Percentiles rank a stretch among this genome's conserved stretches.
These are phyloP conservation scores for Suhomyces xylopsoci DNA, from an alignment of 805 yeast genomes.

Conservation along the genomic window DNA sequence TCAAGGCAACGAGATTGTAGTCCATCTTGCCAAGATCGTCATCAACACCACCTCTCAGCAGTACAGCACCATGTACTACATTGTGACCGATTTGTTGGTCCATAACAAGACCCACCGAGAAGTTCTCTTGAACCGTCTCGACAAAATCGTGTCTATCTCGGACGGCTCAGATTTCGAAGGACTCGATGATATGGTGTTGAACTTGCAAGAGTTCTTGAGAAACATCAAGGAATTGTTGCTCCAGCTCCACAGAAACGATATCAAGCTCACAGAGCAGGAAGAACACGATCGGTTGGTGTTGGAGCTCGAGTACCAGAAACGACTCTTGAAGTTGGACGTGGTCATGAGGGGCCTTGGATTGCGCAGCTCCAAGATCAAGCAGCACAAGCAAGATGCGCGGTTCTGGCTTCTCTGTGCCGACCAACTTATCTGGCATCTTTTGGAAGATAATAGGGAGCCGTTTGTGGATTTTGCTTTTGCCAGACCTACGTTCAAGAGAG, in stretches of 20 bases:
- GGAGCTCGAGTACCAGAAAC: constrained; percentile 33
- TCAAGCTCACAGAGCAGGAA: constrained; percentile 17
- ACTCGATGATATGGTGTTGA: constrained; percentile 25
- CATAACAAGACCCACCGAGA: constrained; percentile 25
- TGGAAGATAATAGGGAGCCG: constrained; percentile 57
- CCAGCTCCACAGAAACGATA: constrained; percentile 35
- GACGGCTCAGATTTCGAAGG: constrained; percentile 37
- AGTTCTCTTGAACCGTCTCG: constrained; percentile 35
- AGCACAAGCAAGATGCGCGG: constrained; percentile 19
- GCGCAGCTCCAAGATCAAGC: constrained; percentile 17
- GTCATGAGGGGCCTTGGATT: constrained; percentile 31
- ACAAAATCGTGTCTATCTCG: constrained; percentile 36
- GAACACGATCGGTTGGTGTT: constrained; percentile 18
- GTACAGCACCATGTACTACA: constrained; percentile 34
- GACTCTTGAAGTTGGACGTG: constrained; percentile 31
- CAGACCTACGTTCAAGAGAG: constrained; percentile 55
- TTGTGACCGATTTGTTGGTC: constrained; percentile 34
- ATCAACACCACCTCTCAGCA: constrained; percentile 37
- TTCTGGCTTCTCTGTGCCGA: constrained; percentile 46
- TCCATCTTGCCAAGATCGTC: constrained; percentile 37
- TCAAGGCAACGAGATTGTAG: constrained; percentile 28
- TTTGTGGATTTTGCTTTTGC: constrained; percentile 70
- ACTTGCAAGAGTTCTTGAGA: constrained; percentile 31
- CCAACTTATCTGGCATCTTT: constrained; percentile 66
- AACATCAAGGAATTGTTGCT: constrained; percentile 34